Base-by-base conservation (phyloP, 2,329 filamentous ascomycete genomes). In the Fusarium chuoi region DNA sequence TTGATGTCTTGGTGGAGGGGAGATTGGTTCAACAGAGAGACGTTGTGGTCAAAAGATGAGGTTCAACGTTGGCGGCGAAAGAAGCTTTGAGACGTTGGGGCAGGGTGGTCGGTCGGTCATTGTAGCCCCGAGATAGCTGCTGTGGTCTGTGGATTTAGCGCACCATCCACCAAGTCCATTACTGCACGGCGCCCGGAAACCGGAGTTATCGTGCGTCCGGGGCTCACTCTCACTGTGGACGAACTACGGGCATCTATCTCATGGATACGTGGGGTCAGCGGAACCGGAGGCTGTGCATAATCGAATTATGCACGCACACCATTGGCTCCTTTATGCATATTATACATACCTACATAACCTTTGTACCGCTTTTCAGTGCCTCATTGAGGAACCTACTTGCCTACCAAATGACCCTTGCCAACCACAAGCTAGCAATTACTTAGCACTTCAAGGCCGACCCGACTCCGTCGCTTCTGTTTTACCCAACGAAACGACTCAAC, bases 351-450 rank as follows among this genome's bases (percentile, higher is more conserved):
- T 39, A 39, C 26, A 22, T 48, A 48, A 22, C 57, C 28, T 30
- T 20, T 45, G 39, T 41, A 33, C 45, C 70, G 57, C 62, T 58
- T 48, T 48, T 55, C 56, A 73, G 44, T 73, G 65, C 68, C 72
- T 71, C 70, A 75, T 63, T 62, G 56, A 58, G 69, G 30, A 24
- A 35, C 30, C 48, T 30, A 30, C n/a, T n/a, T 28, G 7, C 28
- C 28, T 36, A 26, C 17, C 44, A 20, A 26, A 38, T 18, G 66
- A 73, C 63, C 73, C 69, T 78, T 78, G 75, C 77, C 77, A 78
- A 78, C 77, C 77, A 78, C 72, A 78, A 73, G 77, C 75, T 68
- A 66, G 70, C 70, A 77, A 78, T 78, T 78, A 78, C 72, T 70
- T 68, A 72, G 71, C 76, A 76, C 71, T 71, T 60, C 67, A 42